Conservation (phyloP, 805 yeast species). For the Saccharomycopsis amapae region DNA sequence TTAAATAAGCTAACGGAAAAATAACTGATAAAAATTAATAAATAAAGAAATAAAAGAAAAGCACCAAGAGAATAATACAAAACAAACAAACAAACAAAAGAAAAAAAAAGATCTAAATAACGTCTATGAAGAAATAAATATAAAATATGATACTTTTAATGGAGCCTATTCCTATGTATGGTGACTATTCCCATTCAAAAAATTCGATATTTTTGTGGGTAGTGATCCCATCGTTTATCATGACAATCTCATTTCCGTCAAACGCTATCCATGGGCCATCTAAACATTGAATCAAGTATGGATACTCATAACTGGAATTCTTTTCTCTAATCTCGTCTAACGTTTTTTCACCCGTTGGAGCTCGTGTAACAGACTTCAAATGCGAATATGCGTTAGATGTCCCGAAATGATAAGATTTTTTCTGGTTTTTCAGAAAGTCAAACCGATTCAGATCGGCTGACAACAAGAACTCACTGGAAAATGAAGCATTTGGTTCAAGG, state of each 20-base stretch:
- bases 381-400: not conserved
- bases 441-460: slow-evolving; percentile 18
- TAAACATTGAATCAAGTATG: slow-evolving; percentile 56
- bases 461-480: slow-evolving; percentile 16
- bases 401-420: not conserved
- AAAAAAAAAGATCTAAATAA: not conserved
- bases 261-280: slow-evolving; percentile 84
- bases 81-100: too few relatives aligned
- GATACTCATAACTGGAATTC: slow-evolving; percentile 69
- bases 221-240: slow-evolving; percentile 40
- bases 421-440: not conserved
- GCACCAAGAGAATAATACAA: not conserved
- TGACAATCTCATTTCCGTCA: slow-evolving; percentile 47
- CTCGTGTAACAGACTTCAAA: not conserved
- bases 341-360: slow-evolving; percentile 32
- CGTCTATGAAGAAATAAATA: not conserved
- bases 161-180: not conserved
- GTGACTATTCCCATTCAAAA: slow-evolving; percentile 42
- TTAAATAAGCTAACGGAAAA: too few relatives aligned
- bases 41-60: not conserved
- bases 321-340: slow-evolving; percentile 74
- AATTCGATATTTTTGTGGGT: slow-evolving; percentile 31
- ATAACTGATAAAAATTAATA: not conserved
- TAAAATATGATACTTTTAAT: not conserved
- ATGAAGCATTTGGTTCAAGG: slow-evolving; percentile 5